phyloP scores from a whole-genome alignment of 73 alveolate species.

The Tetrahymena thermophila region DNA sequence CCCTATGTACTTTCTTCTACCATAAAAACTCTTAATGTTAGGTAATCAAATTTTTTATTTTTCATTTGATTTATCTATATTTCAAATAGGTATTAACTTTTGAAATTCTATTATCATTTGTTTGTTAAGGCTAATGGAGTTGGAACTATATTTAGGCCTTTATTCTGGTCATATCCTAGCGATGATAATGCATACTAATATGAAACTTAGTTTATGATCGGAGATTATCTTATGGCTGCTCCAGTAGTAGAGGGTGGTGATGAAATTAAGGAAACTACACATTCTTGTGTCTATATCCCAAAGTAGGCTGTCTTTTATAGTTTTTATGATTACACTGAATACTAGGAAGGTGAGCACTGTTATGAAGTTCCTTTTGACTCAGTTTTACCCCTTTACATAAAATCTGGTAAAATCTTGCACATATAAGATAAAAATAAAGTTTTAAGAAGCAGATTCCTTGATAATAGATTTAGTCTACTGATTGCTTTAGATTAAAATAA shows the following conservation, averaged over 20 bases:
- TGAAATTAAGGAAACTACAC: background rate
- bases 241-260: slow-evolving; percentile 56
- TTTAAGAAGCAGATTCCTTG: background rate
- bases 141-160: slow-evolving; percentile 56
- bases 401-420: background rate
- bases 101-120: slow-evolving; percentile 76
- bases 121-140: slow-evolving; percentile 18
- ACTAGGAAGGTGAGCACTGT: background rate
- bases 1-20: slow-evolving; percentile 7
- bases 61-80: background rate
- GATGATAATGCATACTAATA: slow-evolving; percentile 44
- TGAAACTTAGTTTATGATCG: slow-evolving; percentile 53
- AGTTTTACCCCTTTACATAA: background rate
- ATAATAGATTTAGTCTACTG: background rate
- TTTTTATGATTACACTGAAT: background rate
- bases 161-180: slow-evolving; percentile 59
- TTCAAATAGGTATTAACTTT: slow-evolving; percentile 48
- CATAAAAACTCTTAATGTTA: background rate
- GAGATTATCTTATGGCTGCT: slow-evolving; percentile 50
- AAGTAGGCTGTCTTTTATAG: slow-evolving; percentile 49
- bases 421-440: background rate
- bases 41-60: background rate
- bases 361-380: background rate
- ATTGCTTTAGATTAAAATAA: background rate
- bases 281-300: background rate